phyloP scores from a whole-genome alignment of 176 grass and related monocot species.

The Eragrostis curvula region DNA sequence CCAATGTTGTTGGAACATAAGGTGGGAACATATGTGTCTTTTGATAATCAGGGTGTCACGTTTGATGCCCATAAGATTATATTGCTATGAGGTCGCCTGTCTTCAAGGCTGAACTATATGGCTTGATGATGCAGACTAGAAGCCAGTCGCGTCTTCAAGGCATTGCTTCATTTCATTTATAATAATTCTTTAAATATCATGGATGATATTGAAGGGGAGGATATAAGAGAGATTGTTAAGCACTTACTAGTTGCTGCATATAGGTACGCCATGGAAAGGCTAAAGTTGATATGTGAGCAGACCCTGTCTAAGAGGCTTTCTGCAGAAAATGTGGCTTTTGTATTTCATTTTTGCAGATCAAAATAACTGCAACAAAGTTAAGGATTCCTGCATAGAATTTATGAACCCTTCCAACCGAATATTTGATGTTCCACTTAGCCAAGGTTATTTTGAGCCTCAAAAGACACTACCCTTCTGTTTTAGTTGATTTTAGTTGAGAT shows the following conservation, averaged over 20 bases:
- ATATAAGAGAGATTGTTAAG: neutral
- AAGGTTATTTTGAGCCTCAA: neutral
- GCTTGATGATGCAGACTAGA: neutral
- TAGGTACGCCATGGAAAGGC: neutral
- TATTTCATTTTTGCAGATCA: neutral
- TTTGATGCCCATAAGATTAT: neutral
- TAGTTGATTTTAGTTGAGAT: too few relatives aligned
- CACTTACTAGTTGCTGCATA: neutral
- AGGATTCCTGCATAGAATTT: neutral
- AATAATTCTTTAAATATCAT: neutral
- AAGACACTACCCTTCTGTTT: neutral
- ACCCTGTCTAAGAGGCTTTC: neutral
- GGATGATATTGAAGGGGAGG: neutral
- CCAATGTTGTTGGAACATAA: neutral
- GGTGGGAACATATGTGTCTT: neutral
- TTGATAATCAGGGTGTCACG: neutral
- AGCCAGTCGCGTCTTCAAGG: neutral
- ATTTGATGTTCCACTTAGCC: neutral
- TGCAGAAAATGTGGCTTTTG: neutral
- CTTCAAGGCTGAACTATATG: neutral
- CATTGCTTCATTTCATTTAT: neutral
- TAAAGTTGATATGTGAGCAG: neutral
- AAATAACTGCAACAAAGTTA: neutral
- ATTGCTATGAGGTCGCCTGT: neutral
- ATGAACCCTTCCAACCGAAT: neutral